phyloP scores from a whole-genome alignment of 495 filamentous ascomycete species.

The Pseudomonodictys pantanalensis region DNA sequence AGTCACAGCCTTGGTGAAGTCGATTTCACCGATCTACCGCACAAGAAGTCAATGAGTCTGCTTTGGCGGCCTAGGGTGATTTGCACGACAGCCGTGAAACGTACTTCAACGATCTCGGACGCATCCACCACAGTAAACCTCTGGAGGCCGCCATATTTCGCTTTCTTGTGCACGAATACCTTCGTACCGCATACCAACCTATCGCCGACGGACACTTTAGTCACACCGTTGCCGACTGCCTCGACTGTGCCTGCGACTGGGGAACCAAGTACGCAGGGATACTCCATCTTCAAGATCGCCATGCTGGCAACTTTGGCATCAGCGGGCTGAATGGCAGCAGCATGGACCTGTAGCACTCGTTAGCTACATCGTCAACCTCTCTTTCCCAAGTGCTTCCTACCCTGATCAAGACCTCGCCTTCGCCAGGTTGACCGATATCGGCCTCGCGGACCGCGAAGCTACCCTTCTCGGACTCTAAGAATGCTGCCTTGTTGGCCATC shows the following conservation, averaged over 20 bases:
- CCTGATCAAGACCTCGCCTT: constrained; percentile 11
- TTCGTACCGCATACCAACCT: constrained; percentile 9
- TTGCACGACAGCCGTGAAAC: not conserved
- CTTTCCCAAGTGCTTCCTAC: not conserved
- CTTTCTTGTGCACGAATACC: constrained; percentile 17
- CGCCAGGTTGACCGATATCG: constrained; percentile 3
- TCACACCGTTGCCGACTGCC: not conserved
- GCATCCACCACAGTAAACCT: constrained; percentile 9
- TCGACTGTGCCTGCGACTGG: constrained; percentile 10
- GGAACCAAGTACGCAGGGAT: constrained; percentile 6
- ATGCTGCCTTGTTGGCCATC: constrained; percentile 8
- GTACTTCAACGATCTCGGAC: constrained; percentile 8
- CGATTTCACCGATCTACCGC: constrained; percentile 2
- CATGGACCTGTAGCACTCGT: not conserved
- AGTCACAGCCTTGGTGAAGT: constrained; percentile 7
- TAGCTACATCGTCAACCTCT: not conserved
- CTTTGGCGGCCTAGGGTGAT: not conserved
- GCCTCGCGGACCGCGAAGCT: constrained; percentile 5
- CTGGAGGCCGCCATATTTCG: constrained; percentile 14
- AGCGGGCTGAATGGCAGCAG: constrained; percentile 10
- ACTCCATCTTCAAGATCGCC: constrained; percentile 5
- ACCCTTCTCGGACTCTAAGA: constrained; percentile 5
- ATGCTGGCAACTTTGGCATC: constrained; percentile 16
- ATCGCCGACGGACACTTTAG: constrained; percentile 10
- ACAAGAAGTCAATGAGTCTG: not conserved